Evolutionary conservation across 2,329 filamentous ascomycete genomes (phyloP).

Genomic region (Hymenoscyphus linearis): DNA sequence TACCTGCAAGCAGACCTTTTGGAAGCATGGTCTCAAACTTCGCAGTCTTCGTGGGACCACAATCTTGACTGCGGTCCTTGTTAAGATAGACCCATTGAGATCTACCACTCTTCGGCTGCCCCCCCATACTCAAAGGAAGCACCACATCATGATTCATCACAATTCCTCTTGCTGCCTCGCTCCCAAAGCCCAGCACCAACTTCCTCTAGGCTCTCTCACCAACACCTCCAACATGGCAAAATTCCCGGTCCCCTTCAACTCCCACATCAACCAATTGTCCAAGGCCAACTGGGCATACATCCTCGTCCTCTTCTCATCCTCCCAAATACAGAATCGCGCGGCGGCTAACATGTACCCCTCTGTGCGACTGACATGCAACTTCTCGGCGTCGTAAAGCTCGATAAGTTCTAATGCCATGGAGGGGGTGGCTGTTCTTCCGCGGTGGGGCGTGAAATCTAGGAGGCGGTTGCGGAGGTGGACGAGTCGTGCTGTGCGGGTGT

Average conservation of each 20-base stretch:
- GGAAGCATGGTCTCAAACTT: no score
- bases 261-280: constrained; percentile 6
- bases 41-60: no score
- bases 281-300: constrained; percentile 7
- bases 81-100: no score
- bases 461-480: background rate
- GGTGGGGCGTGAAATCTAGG: background rate
- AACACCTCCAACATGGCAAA: background rate
- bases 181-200: constrained; percentile 9
- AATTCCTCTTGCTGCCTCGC: background rate
- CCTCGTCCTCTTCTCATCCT: constrained; percentile 1
- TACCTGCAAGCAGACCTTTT: no score
- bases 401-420: constrained; percentile 9
- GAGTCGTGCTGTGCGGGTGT: background rate
- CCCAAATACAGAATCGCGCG: constrained; percentile 12
- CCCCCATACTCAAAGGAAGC: no score
- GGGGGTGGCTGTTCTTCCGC: background rate
- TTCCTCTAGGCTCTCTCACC: background rate
- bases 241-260: constrained; percentile 4
- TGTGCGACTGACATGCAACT: background rate
- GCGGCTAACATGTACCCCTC: constrained; percentile 14
- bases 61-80: no score
- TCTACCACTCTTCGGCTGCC: no score
- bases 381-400: constrained; percentile 9
- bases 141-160: no score